These are phyloP conservation scores for Globisporangium parvum DNA, from an alignment of 352 stramenopile species.

Conservation along the genomic window DNA sequence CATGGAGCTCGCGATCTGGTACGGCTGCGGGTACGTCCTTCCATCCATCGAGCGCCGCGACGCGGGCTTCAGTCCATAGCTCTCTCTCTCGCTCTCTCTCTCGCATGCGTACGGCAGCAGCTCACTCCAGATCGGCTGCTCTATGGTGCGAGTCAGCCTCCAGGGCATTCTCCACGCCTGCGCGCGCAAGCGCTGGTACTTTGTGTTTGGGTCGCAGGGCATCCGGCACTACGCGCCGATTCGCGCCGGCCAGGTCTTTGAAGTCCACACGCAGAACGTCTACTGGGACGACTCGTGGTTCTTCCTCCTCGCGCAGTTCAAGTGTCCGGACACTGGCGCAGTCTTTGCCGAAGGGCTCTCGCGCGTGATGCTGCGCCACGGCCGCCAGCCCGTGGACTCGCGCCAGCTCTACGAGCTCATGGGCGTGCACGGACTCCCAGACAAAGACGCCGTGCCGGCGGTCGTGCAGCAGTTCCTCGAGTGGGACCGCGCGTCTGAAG, in stretches of 20 bases:
- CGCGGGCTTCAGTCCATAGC: too few relatives aligned
- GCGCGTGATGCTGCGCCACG: slow-evolving; percentile 53
- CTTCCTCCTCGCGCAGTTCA: slow-evolving; percentile 59
- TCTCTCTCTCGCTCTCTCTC: not conserved
- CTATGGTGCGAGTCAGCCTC: too few relatives aligned
- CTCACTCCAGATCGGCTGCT: too few relatives aligned
- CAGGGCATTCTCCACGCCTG: slow-evolving; percentile 56
- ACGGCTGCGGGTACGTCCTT: slow-evolving; percentile 46
- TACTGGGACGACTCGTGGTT: slow-evolving; percentile 75
- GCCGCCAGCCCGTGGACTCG: slow-evolving; percentile 41
- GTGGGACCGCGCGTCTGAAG: slow-evolving; percentile 48
- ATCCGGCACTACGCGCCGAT: slow-evolving; percentile 62
- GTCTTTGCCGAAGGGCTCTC: slow-evolving; percentile 60
- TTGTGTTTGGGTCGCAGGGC: slow-evolving; percentile 64
- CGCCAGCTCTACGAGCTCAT: slow-evolving; percentile 47
- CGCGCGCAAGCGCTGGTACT: slow-evolving; percentile 53
- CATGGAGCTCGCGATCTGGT: slow-evolving; percentile 74
- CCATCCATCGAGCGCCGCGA: too few relatives aligned
- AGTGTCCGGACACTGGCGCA: slow-evolving; percentile 52
- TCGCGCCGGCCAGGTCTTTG: slow-evolving; percentile 39
- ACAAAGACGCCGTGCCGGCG: slow-evolving; percentile 40
- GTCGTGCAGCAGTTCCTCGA: slow-evolving; percentile 43
- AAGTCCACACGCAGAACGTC: slow-evolving; percentile 63
- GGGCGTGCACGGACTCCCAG: slow-evolving; percentile 33
- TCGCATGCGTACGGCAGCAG: too few relatives aligned